These are phyloP conservation scores for Setomelanomma holmii DNA, from an alignment of 2,329 filamentous ascomycete species.

Conservation along the genomic window DNA sequence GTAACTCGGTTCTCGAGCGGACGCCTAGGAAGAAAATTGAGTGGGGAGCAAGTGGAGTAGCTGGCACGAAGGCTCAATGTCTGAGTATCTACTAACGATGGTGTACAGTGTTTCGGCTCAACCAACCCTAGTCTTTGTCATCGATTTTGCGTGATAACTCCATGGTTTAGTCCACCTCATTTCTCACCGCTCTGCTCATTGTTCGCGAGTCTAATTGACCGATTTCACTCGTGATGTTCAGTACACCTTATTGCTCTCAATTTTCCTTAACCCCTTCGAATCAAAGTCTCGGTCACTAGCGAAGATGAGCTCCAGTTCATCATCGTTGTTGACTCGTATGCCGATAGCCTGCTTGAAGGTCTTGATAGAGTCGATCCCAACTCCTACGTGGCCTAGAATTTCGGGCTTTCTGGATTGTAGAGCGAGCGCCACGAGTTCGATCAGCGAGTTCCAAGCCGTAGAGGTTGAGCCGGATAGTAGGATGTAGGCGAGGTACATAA, in stretches of 20 bases:
- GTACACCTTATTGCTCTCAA: slow-evolving; percentile 8
- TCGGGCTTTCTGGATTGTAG: slow-evolving; percentile 19
- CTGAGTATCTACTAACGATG: too few species aligned
- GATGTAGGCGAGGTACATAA: slow-evolving; percentile 14
- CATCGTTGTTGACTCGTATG: slow-evolving; percentile 12
- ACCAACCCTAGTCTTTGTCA: too few species aligned
- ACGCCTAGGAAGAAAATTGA: too few species aligned
- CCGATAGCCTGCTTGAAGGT: slow-evolving; percentile 18
- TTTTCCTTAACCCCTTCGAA: background rate
- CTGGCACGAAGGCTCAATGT: too few species aligned
- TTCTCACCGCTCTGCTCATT: too few species aligned
- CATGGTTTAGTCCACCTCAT: too few species aligned
- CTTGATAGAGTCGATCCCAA: slow-evolving; percentile 15
- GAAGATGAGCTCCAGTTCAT: slow-evolving; percentile 21
- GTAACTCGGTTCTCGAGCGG: too few species aligned
- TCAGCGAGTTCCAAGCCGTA: slow-evolving; percentile 19
- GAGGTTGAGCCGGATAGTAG: slow-evolving; percentile 17
- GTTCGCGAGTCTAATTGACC: too few species aligned
- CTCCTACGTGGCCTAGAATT: slow-evolving; percentile 8
- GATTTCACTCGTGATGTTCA: too few species aligned
- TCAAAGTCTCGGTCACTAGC: slow-evolving; percentile 3
- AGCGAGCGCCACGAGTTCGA: slow-evolving; percentile 19
- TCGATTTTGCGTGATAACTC: too few species aligned
- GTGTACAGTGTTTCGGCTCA: too few species aligned
- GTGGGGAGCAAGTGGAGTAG: too few species aligned